Evolutionary conservation across 768 basidiomycete species (phyloP).

Genomic region (Macrolepiota albuminosa): DNA sequence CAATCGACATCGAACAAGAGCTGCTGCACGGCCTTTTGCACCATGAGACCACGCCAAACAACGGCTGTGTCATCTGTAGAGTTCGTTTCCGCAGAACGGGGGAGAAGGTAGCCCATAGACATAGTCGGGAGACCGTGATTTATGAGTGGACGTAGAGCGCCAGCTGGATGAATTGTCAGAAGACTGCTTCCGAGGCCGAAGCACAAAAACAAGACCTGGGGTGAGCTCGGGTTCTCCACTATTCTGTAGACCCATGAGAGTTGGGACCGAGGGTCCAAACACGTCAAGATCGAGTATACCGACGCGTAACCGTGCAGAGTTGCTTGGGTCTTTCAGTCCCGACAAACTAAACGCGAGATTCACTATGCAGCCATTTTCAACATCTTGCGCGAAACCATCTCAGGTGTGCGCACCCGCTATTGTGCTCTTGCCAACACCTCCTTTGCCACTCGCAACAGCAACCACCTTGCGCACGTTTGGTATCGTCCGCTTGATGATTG

Average conservation of each 20-base stretch:
- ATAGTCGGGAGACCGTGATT: slow-evolving; percentile 92
- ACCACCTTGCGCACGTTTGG: slow-evolving; percentile 77
- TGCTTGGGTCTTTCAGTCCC: slow-evolving; percentile 29
- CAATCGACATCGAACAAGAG: slow-evolving; percentile 96
- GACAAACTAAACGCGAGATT: slow-evolving; percentile 80
- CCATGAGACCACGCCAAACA: slow-evolving; percentile 97
- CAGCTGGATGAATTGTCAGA: slow-evolving; percentile 38
- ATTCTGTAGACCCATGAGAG: slow-evolving; percentile 83
- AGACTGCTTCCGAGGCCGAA: background rate
- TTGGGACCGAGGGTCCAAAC: slow-evolving; percentile 92
- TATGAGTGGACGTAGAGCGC: slow-evolving; percentile 73
- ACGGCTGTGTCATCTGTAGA: slow-evolving; percentile 70
- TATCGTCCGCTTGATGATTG: slow-evolving; percentile 50
- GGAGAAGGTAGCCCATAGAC: slow-evolving; percentile 96
- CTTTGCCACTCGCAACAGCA: slow-evolving; percentile 89
- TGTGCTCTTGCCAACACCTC: slow-evolving; percentile 87
- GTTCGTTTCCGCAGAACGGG: slow-evolving; percentile 40
- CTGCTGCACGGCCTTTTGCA: slow-evolving; percentile 96
- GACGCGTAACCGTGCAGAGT: slow-evolving; percentile 50
- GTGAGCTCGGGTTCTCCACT: slow-evolving; percentile 78
- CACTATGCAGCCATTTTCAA: slow-evolving; percentile 33
- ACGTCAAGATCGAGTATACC: slow-evolving; percentile 94
- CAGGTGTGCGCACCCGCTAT: slow-evolving; percentile 61
- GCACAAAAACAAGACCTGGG: slow-evolving; percentile 33
- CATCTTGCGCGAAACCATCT: background rate